These are phyloP conservation scores for Modicella reniformis DNA, from an alignment of 371 early-diverging fungal genomes.

Conservation along the genomic window DNA sequence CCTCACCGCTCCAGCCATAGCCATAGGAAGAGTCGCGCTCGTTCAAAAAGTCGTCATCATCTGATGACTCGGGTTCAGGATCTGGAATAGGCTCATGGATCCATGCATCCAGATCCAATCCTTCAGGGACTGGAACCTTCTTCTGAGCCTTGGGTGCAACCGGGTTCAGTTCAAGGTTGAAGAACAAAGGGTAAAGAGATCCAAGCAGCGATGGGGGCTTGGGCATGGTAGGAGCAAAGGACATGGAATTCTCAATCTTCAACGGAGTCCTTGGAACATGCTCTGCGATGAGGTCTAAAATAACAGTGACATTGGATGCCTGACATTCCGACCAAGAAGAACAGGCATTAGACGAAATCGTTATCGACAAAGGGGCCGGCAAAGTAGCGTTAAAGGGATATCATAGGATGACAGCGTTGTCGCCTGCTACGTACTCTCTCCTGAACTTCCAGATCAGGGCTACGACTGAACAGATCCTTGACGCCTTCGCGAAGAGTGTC, in stretches of 20 bases:
- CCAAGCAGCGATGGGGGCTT: slow-evolving; percentile 53
- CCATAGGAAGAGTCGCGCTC: slow-evolving; percentile 41
- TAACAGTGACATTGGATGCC: slow-evolving; percentile 67
- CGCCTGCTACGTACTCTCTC: slow-evolving; percentile 68
- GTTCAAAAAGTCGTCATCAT: slow-evolving; percentile 54
- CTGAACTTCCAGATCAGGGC: slow-evolving; percentile 82
- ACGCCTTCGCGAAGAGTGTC: slow-evolving; percentile 51
- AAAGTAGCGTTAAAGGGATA: too few species aligned
- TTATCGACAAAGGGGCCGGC: too few species aligned
- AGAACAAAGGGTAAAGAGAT: slow-evolving; percentile 75
- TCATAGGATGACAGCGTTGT: too few species aligned
- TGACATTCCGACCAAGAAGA: slow-evolving; percentile 19
- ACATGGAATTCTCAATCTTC: slow-evolving; percentile 50
- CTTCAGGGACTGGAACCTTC: slow-evolving; percentile 90
- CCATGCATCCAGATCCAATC: slow-evolving; percentile 85
- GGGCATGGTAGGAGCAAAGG: slow-evolving; percentile 51
- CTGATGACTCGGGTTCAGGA: slow-evolving; percentile 53
- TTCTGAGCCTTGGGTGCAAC: slow-evolving; percentile 92
- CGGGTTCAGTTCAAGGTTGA: slow-evolving; percentile 88
- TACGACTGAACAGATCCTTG: slow-evolving; percentile 55
- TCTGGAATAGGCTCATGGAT: slow-evolving; percentile 80
- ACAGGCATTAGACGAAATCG: neutral
- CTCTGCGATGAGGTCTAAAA: slow-evolving; percentile 64
- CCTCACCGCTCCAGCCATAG: slow-evolving; percentile 51
- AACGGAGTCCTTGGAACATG: slow-evolving; percentile 43